Evolutionary conservation across 139 green algal species (phyloP), one percentile per base, ranked within the genome.

Genomic region (Dunaliella primolecta): DNA sequence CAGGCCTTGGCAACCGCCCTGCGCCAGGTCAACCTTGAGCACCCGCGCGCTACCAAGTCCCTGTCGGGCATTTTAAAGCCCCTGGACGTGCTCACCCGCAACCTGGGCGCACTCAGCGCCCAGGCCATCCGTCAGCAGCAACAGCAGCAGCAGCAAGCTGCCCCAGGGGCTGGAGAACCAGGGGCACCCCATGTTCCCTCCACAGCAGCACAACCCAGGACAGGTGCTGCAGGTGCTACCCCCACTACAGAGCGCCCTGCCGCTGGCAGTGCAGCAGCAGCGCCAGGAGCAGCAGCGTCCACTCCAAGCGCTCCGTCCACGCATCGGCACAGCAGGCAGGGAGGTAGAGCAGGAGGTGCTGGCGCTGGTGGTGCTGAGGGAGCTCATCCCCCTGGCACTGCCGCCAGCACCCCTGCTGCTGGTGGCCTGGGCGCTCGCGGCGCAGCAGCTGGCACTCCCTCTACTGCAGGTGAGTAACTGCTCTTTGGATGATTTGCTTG

Each of bases 71-170:
- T 98, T 0, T 88, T 98, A 32, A 94, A 94, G 72, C 92, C 95
- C 0, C 87, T 98, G 80, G 96, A 98, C 86, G 84, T 95, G 38
- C 89, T 98, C 34, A 98, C 96, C 0, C 91, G 96, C 0, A 56
- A 88, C 35, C 71, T 90, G 33, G 81, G 87, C 33, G 55, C 86
- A 20, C 86, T 86, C 83, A 70, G 75, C 23, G 36, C 76, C 71
- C 90, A 89, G 72, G 77, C 36, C 37, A 36, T 25, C 7, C 46
- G 7, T 7, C 7, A 7, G 46, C 46, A 64, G 46, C 46, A 25
- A 64, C 46, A 64, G 46, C 46, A 64, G 46, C 46, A 64, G 46
- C 46, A 64, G 46, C 15, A 7, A 64, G 46, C 7, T 7, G 46
- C 7, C 7, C 7, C 46, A 64, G 46, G 46, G 46, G 46, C 46